Conservation (phyloP, 257 asterid genomes). For the Cordia subcordata region DNA sequence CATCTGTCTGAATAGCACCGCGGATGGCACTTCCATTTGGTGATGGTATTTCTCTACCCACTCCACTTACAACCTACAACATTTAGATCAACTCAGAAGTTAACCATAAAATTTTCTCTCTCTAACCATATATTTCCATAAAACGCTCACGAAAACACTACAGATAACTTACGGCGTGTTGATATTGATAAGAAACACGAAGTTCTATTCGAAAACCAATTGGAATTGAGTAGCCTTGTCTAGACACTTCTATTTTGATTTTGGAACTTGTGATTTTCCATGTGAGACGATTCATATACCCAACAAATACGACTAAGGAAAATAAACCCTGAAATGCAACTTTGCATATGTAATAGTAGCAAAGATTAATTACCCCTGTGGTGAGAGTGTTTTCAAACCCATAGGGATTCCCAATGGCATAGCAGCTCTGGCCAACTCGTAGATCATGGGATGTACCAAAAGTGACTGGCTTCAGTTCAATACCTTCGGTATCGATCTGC, state of each 20-base stretch:
- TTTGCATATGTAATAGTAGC: not conserved
- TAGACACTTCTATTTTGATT: too few species aligned
- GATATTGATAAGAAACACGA: too few species aligned
- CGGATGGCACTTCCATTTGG: conserved; percentile 81
- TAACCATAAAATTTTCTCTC: not conserved
- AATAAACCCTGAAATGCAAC: not conserved
- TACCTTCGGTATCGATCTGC: conserved; percentile 67
- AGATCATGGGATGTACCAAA: conserved; percentile 59
- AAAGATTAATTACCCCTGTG: conserved; percentile 58
- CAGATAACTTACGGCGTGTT: too few species aligned
- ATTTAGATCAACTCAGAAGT: conserved; percentile 9
- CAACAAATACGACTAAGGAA: too few species aligned
- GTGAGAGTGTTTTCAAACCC: conserved; percentile 85
- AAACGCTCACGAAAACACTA: too few species aligned
- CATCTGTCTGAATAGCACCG: conserved; percentile 95
- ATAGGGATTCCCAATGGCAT: conserved; percentile 86
- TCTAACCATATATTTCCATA: not conserved
- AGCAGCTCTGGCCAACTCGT: conserved; percentile 86
- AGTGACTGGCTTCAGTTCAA: conserved; percentile 57
- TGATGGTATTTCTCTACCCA: conserved; percentile 93
- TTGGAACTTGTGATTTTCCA: too few species aligned
- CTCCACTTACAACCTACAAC: conserved; percentile 77
- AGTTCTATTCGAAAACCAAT: too few species aligned
- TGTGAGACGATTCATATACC: too few species aligned
- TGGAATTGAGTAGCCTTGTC: too few species aligned